Conservation (phyloP, 371 early-diverging fungal species). For the Lichtheimia ornata region DNA sequence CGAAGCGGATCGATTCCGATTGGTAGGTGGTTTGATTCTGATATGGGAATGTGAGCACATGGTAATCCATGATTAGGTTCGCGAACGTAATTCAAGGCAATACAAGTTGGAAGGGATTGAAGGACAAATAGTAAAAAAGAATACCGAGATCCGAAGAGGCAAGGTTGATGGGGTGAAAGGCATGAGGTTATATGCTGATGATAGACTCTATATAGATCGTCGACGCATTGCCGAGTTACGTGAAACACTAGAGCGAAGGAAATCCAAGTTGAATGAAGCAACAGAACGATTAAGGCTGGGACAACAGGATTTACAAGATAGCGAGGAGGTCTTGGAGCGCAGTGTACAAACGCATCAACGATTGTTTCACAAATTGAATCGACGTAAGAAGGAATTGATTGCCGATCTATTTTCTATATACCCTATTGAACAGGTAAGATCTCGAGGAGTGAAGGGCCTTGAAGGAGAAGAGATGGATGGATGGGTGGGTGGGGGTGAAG, state of each 20-base stretch:
- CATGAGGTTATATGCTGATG: too few species aligned
- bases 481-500: too few species aligned
- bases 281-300: constrained; percentile 33
- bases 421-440: constrained; percentile 63
- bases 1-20: constrained; percentile 40
- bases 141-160: constrained; percentile 21
- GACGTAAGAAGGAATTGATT: constrained; percentile 58
- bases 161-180: not conserved
- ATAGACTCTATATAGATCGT: constrained; percentile 20
- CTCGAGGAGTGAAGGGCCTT: not conserved
- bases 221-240: constrained; percentile 22
- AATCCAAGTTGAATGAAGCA: constrained; percentile 23
- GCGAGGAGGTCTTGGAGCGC: constrained; percentile 37
- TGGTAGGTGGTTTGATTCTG: constrained; percentile 22
- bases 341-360: constrained; percentile 51
- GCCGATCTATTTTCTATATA: constrained; percentile 64
- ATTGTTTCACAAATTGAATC: constrained; percentile 39
- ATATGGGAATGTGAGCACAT: not conserved
- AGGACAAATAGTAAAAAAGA: constrained; percentile 10
- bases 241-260: constrained; percentile 22
- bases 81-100: constrained; percentile 37
- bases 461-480: too few species aligned
- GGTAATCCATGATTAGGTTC: constrained; percentile 31
- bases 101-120: constrained; percentile 31
- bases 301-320: constrained; percentile 46